A percentile compares a stretch with the other conserved stretches of the same genome.
Conservation (phyloP, 2,329 filamentous ascomycete genomes). For the Amauroascus verrucosus region DNA sequence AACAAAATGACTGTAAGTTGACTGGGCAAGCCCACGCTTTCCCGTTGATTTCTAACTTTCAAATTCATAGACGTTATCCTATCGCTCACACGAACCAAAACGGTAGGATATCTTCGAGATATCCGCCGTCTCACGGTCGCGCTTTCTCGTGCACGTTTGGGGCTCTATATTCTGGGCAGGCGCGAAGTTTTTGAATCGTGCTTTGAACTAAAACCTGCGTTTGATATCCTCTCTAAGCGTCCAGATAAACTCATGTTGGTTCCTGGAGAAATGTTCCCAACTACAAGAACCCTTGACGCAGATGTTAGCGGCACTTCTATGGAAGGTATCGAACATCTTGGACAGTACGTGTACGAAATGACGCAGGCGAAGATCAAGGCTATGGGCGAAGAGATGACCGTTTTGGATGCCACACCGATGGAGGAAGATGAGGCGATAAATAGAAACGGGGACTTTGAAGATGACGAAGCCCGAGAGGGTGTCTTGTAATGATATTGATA, state of each 20-base stretch:
- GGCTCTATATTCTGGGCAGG: constrained; percentile 83
- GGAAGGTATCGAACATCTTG: constrained; percentile 86
- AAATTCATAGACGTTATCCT: constrained; percentile 66
- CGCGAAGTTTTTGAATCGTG: constrained; percentile 80
- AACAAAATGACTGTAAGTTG: constrained; percentile 92
- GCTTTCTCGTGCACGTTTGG: constrained; percentile 80
- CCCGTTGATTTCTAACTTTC: background rate
- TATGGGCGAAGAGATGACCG: constrained; percentile 39
- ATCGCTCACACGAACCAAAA: constrained; percentile 77
- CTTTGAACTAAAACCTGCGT: constrained; percentile 77
- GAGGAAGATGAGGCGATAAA: constrained; percentile 29
- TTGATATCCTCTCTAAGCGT: constrained; percentile 64
- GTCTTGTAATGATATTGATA: background rate
- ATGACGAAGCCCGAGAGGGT: constrained; percentile 11
- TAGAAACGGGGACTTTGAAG: constrained; percentile 25
- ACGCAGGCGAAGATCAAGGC: constrained; percentile 60
- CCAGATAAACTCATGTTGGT: constrained; percentile 72
- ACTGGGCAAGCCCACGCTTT: background rate
- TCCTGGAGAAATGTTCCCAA: constrained; percentile 77
- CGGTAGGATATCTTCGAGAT: constrained; percentile 86
- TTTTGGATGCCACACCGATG: constrained; percentile 27
- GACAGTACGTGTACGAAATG: constrained; percentile 96
- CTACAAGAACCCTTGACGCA: constrained; percentile 42
- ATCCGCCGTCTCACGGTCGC: constrained; percentile 89
- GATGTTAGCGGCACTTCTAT: constrained; percentile 54